These are phyloP conservation scores for Closterium sp. DNA, from an alignment of 139 green algal genomes.

Conservation along the genomic window DNA sequence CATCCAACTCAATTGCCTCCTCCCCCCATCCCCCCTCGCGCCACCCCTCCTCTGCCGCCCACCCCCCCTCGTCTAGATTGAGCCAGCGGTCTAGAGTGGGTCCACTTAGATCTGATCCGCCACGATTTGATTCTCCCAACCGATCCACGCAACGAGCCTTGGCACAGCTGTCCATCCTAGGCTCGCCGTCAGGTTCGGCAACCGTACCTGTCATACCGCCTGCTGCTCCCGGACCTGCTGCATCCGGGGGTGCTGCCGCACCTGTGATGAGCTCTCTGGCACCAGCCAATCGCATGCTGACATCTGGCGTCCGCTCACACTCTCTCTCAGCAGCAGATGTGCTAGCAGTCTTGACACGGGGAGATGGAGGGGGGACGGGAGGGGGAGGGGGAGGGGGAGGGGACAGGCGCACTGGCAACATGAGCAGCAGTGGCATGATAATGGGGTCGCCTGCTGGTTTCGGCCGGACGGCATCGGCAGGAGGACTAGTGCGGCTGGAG, in stretches of 20 bases:
- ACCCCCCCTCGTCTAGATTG: neutral
- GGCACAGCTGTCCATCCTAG: neutral
- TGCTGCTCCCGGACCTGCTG: neutral
- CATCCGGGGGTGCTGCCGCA: neutral
- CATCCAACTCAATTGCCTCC: neutral
- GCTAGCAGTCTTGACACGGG: neutral
- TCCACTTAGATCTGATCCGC: neutral
- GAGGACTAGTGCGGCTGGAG: neutral
- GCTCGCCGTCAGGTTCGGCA: neutral
- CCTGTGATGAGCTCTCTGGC: neutral
- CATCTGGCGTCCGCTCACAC: neutral
- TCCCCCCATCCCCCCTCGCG: neutral
- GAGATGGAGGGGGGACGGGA: neutral
- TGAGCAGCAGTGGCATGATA: neutral
- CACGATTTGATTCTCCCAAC: neutral
- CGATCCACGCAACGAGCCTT: neutral
- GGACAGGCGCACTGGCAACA: neutral
- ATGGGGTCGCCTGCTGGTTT: neutral
- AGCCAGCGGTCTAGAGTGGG: neutral
- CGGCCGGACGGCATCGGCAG: neutral
- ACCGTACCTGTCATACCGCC: neutral
- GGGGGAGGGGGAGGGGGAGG: neutral
- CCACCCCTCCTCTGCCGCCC: neutral
- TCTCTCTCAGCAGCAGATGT: neutral
- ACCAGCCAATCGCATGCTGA: neutral